Evolutionary conservation across 108 stramenopile genomes (phyloP).

Genomic region (Cyclotella baltica): DNA sequence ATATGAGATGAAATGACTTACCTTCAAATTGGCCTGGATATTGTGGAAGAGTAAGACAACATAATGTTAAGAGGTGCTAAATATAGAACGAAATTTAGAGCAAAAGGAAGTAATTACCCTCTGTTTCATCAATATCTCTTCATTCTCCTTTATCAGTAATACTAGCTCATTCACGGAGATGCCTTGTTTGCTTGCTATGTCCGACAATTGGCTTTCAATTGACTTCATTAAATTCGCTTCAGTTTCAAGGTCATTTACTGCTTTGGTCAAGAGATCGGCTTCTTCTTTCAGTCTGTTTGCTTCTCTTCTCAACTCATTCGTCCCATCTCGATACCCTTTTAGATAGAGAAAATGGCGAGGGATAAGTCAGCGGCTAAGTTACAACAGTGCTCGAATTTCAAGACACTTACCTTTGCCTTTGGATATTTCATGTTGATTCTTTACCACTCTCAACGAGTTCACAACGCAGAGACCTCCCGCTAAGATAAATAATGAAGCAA

Average conservation of each 20-base stretch:
- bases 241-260: neutral
- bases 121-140: slow-evolving; percentile 1
- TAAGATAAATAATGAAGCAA: neutral
- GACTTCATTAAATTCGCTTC: slow-evolving; percentile 4
- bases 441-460: neutral
- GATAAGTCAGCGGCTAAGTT: neutral
- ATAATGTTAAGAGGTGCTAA: too few relatives aligned
- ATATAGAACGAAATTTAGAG: neutral
- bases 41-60: too few relatives aligned
- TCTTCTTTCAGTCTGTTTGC: neutral
- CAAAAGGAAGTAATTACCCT: neutral
- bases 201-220: slow-evolving; percentile 3
- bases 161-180: neutral
- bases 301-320: neutral
- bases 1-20: neutral
- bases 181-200: slow-evolving; percentile 2
- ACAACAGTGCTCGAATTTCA: neutral
- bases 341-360: neutral
- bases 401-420: neutral
- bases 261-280: neutral
- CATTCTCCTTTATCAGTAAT: slow-evolving; percentile 1
- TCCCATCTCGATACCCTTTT: neutral
- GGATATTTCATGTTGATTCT: slow-evolving; percentile 5
- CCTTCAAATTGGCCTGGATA: too few relatives aligned
- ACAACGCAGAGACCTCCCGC: neutral